Evolutionary conservation across 1,284 basidiomycete genomes (phyloP).

Genomic region (Singerocomus inundabilis): DNA sequence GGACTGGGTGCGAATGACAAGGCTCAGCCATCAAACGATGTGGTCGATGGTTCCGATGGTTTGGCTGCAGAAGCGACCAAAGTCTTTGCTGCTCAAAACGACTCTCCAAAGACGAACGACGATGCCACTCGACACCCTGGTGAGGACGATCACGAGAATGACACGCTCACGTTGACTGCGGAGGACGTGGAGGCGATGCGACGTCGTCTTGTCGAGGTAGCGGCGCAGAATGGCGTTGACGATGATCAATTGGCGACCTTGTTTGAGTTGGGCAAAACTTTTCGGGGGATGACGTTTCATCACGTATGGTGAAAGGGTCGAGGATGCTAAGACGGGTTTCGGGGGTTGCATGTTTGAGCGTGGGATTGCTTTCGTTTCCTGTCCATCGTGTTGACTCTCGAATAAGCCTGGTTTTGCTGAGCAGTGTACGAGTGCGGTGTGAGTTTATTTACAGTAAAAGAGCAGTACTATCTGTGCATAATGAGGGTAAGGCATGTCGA

Average conservation of each 20-base stretch:
- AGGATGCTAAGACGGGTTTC: neutral
- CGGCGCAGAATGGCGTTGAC: conserved; percentile 1
- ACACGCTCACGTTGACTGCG: conserved; percentile 20
- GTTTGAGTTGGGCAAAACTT: conserved; percentile 26
- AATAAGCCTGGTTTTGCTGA: neutral
- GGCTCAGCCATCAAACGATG: neutral
- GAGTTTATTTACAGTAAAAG: no score
- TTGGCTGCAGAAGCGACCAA: conserved; percentile 1
- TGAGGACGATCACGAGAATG: conserved; percentile 2
- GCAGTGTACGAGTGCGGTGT: neutral
- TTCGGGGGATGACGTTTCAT: conserved; percentile 22
- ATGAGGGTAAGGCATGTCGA: neutral
- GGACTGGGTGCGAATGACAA: neutral
- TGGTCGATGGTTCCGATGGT: neutral
- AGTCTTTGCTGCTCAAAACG: neutral
- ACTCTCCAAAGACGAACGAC: neutral
- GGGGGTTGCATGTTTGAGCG: no score
- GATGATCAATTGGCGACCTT: conserved; percentile 13
- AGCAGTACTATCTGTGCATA: no score
- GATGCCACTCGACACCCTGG: neutral
- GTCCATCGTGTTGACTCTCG: neutral
- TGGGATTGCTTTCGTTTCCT: neutral
- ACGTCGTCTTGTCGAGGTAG: conserved; percentile 11
- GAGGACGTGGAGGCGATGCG: conserved; percentile 20
- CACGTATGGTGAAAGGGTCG: conserved; percentile 26